Base-by-base conservation (phyloP, 2,329 filamentous ascomycete genomes). In the Phaeosphaeriaceae sp. region DNA sequence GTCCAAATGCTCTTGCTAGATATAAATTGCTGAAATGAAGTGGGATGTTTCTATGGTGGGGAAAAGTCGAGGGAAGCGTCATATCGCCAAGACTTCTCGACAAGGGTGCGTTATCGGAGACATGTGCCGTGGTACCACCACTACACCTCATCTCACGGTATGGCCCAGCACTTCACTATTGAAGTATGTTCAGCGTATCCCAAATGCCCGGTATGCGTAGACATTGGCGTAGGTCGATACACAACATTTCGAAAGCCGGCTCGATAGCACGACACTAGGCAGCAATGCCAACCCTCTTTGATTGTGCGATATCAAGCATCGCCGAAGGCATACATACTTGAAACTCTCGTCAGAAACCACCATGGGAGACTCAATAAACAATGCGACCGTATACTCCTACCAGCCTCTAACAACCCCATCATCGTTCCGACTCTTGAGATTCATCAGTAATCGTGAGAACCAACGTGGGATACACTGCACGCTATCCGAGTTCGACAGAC, bases 41-140 rank as follows among this genome's bases (percentile, higher is more conserved):
- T 44, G 44, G 52, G 48, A 41, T 51, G 33, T 22, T 17, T 48
- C 44, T 40, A 33, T 52, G 27, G 27, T 52, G 33, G 40, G 50
- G 52, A 56, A 65, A 68, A 67, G 61, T 69, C 60, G 54, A 50
- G 54, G 46, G 55, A 54, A 52, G 63, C 67, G 66, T 68, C 66
- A 67, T 70, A n/a, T 58, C 56, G 67, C 63, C 63, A 67, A 65
- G 62, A 20, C 15, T 61, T 57, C 51, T 31, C 44, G 50, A 31
- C 46, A 31, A 54, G 51, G 44, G 22, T 61, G 60, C 63, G 58
- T 53, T 60, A 65, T 66, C 59, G 53, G 60, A 54, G 47, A 40
- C 9, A 27, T 11, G 9, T 36, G 9, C 44, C 36, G 17, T 41
- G n/a, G 13, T 41, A 41, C 36, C 36, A 41, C n/a, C n/a, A n/a